Conservation (phyloP, 805 yeast genomes). For the Torulaspora gathmanii region DNA sequence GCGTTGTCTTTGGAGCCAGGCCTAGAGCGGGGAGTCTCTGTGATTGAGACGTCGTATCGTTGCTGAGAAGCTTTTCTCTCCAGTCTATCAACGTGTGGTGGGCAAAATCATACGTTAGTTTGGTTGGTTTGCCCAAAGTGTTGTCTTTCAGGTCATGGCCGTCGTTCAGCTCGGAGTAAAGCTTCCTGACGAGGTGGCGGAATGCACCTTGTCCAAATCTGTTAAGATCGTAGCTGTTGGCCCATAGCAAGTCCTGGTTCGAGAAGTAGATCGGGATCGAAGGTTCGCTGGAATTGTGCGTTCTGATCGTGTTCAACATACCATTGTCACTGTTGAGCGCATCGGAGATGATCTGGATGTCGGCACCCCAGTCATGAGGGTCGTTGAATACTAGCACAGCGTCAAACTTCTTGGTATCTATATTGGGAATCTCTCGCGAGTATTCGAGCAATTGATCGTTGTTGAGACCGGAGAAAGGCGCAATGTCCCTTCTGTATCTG, state of each 20-base stretch:
- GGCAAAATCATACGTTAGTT: slow-evolving; percentile 77
- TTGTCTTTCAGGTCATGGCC: slow-evolving; percentile 47
- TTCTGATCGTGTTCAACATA: slow-evolving; percentile 54
- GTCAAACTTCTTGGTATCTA: slow-evolving; percentile 48
- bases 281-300: slow-evolving; percentile 39
- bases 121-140: slow-evolving; percentile 78
- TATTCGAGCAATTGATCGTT: slow-evolving; percentile 42
- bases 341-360: slow-evolving; percentile 72
- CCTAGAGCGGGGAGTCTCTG: slow-evolving; percentile 45
- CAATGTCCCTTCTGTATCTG: slow-evolving; percentile 48
- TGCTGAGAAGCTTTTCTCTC: slow-evolving; percentile 38
- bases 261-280: slow-evolving; percentile 71
- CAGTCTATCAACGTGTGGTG: slow-evolving; percentile 59
- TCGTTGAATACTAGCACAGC: slow-evolving; percentile 82
- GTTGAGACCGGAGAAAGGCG: slow-evolving; percentile 79
- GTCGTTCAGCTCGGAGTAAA: slow-evolving; percentile 52
- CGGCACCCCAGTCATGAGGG: slow-evolving; percentile 84
- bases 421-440: slow-evolving; percentile 30
- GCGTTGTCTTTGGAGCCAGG: slow-evolving; percentile 37
- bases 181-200: slow-evolving; percentile 53
- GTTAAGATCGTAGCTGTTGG: slow-evolving; percentile 71
- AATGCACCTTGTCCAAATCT: slow-evolving; percentile 92
- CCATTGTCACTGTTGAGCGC: slow-evolving; percentile 62
- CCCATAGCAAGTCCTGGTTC: slow-evolving; percentile 82
- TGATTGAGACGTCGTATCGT: slow-evolving; percentile 8